Percentiles rank a stretch among this genome's conserved stretches.
Conservation (phyloP, 305 asterid species). For the Fraxinus paxiana region DNA sequence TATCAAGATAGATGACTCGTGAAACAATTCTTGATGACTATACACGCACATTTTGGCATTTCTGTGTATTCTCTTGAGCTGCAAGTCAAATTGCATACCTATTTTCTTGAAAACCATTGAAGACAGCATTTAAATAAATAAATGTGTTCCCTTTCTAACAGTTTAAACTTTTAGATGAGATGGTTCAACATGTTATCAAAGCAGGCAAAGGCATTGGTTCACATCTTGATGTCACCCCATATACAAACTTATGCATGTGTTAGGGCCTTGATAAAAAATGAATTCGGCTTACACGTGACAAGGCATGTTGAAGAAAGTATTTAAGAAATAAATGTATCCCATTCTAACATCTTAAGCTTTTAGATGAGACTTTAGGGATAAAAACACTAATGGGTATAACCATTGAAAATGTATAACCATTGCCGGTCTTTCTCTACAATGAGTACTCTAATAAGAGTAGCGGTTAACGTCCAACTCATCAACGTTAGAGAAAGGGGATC, state of each 20-base stretch:
- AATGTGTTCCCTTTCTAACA: neutral
- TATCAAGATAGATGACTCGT: neutral
- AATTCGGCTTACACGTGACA: neutral
- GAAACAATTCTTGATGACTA: neutral
- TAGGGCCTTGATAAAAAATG: neutral
- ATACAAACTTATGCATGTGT: neutral
- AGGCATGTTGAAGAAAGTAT: neutral
- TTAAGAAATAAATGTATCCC: neutral
- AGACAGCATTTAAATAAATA: neutral
- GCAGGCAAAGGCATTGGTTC: neutral
- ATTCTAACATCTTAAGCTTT: neutral
- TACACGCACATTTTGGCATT: neutral
- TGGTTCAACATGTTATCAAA: neutral
- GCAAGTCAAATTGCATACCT: neutral
- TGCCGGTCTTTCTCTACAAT: no score
- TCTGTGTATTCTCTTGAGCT: neutral
- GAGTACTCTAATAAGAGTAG: no score
- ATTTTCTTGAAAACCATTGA: neutral
- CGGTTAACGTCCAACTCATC: no score
- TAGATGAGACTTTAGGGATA: neutral
- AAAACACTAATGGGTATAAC: no score
- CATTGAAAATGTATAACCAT: no score
- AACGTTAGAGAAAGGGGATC: no score
- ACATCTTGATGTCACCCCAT: neutral
- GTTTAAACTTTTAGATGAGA: neutral